These are phyloP conservation scores for Fusarium circinatum DNA, from an alignment of 2,329 filamentous ascomycete genomes.

Conservation along the genomic window DNA sequence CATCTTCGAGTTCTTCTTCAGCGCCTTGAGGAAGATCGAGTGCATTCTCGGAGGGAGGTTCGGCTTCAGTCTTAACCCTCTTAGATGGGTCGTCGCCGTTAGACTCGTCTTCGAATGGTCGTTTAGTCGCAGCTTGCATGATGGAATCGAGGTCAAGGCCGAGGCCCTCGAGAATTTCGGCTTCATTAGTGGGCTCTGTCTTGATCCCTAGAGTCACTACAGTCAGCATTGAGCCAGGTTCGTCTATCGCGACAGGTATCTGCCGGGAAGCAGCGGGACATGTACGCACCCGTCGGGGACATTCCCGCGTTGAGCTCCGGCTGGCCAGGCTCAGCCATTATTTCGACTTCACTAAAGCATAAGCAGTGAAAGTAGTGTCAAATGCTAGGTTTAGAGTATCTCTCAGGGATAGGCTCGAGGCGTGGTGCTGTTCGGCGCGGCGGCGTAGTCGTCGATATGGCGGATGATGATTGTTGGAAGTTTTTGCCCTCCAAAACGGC, in stretches of 20 bases:
- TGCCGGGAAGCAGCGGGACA: conserved; percentile 23
- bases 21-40: conserved; percentile 36
- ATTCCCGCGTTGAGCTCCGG: conserved; percentile 47
- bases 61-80: conserved; percentile 47
- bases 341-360: conserved; percentile 47
- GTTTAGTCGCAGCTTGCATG: conserved; percentile 51
- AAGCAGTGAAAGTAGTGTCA: conserved; percentile 19
- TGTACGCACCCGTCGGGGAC: conserved; percentile 50
- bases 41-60: conserved; percentile 28
- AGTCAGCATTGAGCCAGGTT: conserved; percentile 40
- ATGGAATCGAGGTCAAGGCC: conserved; percentile 50
- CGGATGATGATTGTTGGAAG: conserved; percentile 51
- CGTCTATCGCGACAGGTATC: conserved; percentile 12
- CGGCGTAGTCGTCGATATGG: conserved; percentile 34
- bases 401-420: conserved; percentile 32
- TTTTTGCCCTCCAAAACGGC: conserved; percentile 48
- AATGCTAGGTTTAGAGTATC: conserved; percentile 16
- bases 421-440: conserved; percentile 33
- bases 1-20: conserved; percentile 49
- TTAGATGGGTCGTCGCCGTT: conserved; percentile 48
- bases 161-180: conserved; percentile 48
- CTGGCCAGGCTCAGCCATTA: conserved; percentile 55
- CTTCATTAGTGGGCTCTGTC: conserved; percentile 53
- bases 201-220: conserved; percentile 49
- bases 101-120: conserved; percentile 49